phyloP scores from a whole-genome alignment of 495 filamentous ascomycete genomes.

The Lepraria neglecta region DNA sequence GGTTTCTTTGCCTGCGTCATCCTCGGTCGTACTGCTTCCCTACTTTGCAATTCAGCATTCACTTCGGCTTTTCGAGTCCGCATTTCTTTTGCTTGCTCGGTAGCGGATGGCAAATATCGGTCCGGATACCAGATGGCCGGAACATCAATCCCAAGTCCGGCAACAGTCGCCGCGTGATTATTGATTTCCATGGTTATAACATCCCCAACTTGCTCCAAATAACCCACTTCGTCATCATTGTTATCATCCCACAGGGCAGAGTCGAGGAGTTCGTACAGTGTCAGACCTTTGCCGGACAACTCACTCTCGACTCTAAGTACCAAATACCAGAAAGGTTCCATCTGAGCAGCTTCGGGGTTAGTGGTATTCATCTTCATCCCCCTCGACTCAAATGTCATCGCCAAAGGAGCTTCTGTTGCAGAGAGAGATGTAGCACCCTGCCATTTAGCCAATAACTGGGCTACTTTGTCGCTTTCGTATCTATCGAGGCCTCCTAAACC shows the following conservation, averaged over 20 bases:
- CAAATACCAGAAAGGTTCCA: slow-evolving; percentile 40
- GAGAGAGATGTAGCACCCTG: slow-evolving; percentile 32
- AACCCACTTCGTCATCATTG: slow-evolving; percentile 48
- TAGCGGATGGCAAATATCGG: slow-evolving; percentile 60
- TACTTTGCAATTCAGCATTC: slow-evolving; percentile 36
- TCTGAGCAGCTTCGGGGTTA: slow-evolving; percentile 33
- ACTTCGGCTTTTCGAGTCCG: slow-evolving; percentile 37
- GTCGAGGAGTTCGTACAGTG: slow-evolving; percentile 71
- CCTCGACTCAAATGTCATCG: slow-evolving; percentile 24
- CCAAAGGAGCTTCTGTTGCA: slow-evolving; percentile 18
- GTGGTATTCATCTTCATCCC: slow-evolving; percentile 20
- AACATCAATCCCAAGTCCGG: slow-evolving; percentile 55
- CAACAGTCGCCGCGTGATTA: slow-evolving; percentile 38
- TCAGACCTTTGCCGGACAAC: slow-evolving; percentile 41
- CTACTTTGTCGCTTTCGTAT: slow-evolving; percentile 20
- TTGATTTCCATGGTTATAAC: slow-evolving; percentile 59
- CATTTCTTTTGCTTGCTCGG: slow-evolving; percentile 48
- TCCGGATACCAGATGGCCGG: slow-evolving; percentile 71
- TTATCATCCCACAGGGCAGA: slow-evolving; percentile 55
- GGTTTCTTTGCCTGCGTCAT: slow-evolving; percentile 22
- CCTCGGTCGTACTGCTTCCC: slow-evolving; percentile 35
- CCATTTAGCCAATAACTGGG: slow-evolving; percentile 27
- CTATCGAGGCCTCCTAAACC: slow-evolving; percentile 38
- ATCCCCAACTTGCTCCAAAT: slow-evolving; percentile 54
- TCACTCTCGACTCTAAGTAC: slow-evolving; percentile 37